Evolutionary conservation across 2,329 filamentous ascomycete genomes (phyloP).

Genomic region (Grosmannia penicillata): DNA sequence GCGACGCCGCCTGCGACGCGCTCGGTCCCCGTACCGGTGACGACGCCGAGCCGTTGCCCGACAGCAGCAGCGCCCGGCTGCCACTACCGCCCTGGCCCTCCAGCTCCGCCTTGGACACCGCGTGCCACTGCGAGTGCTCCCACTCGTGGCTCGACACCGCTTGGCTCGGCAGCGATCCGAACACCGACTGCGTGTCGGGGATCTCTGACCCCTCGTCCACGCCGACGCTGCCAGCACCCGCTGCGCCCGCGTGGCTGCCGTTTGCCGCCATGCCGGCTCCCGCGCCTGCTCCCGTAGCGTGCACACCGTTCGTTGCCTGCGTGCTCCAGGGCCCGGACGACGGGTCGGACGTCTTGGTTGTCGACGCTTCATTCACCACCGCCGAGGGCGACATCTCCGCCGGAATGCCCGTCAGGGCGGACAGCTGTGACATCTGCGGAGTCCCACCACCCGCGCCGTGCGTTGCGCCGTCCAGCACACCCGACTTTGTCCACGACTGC

Average conservation of each 20-base stretch:
- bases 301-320: conserved; percentile 55
- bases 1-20: not conserved
- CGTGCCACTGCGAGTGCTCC: conserved; percentile 43
- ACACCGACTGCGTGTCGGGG: conserved; percentile 37
- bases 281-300: conserved; percentile 15
- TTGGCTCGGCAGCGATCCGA: conserved; percentile 23
- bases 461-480: conserved; percentile 19
- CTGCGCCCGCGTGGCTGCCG: not conserved
- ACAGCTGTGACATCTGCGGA: conserved; percentile 50
- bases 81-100: conserved; percentile 18
- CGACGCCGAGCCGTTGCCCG: not conserved
- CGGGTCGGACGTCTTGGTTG: conserved; percentile 74
- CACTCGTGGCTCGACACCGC: conserved; percentile 31
- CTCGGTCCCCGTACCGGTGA: not conserved
- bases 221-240: not conserved
- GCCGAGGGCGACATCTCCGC: conserved; percentile 43
- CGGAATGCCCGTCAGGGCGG: conserved; percentile 42
- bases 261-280: not conserved
- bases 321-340: conserved; percentile 52
- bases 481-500: conserved; percentile 20
- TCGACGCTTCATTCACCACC: conserved; percentile 71
- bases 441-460: conserved; percentile 29
- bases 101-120: conserved; percentile 19
- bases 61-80: not conserved
- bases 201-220: conserved; percentile 31